These are phyloP conservation scores for Aureobasidium lini DNA, from an alignment of 2,329 filamentous ascomycete species.

Conservation along the genomic window DNA sequence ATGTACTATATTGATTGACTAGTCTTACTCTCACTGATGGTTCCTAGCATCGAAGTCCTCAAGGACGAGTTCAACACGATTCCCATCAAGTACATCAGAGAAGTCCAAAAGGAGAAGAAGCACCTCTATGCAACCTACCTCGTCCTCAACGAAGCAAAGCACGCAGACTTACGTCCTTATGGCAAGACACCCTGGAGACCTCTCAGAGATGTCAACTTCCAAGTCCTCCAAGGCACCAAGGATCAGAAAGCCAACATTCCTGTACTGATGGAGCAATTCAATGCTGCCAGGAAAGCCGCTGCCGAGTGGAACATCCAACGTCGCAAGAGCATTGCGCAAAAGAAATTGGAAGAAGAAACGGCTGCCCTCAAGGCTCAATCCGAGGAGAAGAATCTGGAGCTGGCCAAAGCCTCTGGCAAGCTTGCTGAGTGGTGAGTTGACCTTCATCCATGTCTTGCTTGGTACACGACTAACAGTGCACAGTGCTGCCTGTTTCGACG, in stretches of 20 bases:
- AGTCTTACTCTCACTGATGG: background rate
- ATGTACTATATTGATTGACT: background rate
- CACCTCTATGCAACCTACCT: slow-evolving; percentile 34
- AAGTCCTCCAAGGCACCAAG: background rate
- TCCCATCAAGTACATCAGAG: slow-evolving; percentile 29
- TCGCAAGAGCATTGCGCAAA: slow-evolving; percentile 18
- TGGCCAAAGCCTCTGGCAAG: slow-evolving; percentile 36
- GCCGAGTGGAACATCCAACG: slow-evolving; percentile 17
- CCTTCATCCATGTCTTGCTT: background rate
- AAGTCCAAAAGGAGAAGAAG: slow-evolving; percentile 23
- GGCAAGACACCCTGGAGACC: background rate
- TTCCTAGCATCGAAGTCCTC: slow-evolving; percentile 21
- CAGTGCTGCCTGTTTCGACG: slow-evolving; percentile 55
- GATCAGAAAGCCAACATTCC: background rate
- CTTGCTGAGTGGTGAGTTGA: slow-evolving; percentile 50
- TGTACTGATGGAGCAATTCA: slow-evolving; percentile 26
- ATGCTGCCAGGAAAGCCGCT: slow-evolving; percentile 26
- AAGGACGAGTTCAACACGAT: slow-evolving; percentile 36
- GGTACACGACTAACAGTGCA: background rate
- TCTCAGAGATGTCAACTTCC: background rate
- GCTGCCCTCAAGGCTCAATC: background rate
- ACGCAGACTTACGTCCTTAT: background rate
- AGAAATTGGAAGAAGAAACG: slow-evolving; percentile 22
- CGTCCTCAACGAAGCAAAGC: slow-evolving; percentile 22
- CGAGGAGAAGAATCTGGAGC: slow-evolving; percentile 26